Conservation (phyloP, 2,329 filamentous ascomycete species). For the Herpotrichia juniperi region DNA sequence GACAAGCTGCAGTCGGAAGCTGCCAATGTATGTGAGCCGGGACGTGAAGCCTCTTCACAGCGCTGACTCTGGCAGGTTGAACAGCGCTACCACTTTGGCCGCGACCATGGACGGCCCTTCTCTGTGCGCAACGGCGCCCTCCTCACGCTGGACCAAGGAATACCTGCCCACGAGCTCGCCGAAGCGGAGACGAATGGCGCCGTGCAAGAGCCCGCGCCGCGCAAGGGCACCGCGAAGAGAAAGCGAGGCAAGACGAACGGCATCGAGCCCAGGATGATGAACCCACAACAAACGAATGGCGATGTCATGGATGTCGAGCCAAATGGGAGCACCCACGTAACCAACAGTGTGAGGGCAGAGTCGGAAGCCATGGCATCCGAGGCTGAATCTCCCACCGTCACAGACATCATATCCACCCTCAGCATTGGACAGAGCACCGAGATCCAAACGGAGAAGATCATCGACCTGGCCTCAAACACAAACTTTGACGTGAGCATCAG, state of each 20-base stretch:
- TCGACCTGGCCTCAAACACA: conserved; percentile 37
- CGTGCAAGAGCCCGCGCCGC: conserved; percentile 37
- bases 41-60: neutral
- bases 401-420: conserved; percentile 47
- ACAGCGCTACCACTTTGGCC: conserved; percentile 44
- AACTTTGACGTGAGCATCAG: conserved; percentile 33
- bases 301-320: conserved; percentile 56
- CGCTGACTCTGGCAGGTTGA: conserved; percentile 34
- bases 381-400: conserved; percentile 44
- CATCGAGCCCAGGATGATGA: conserved; percentile 35
- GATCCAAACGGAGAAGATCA: conserved; percentile 44
- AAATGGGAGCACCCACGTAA: conserved; percentile 34
- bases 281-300: conserved; percentile 47
- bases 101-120: conserved; percentile 47
- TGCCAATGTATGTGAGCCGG: conserved; percentile 30
- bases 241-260: conserved; percentile 44
- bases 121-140: conserved; percentile 44
- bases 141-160: conserved; percentile 43
- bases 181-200: conserved; percentile 38
- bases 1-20: conserved; percentile 50
- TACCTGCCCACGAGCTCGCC: conserved; percentile 41
- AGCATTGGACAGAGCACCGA: conserved; percentile 45
- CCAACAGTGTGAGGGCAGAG: conserved; percentile 39
- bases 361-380: conserved; percentile 45
- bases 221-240: conserved; percentile 37